Evolutionary conservation across 345 rosid species (phyloP).

Genomic region (Eucalyptus regnans): DNA sequence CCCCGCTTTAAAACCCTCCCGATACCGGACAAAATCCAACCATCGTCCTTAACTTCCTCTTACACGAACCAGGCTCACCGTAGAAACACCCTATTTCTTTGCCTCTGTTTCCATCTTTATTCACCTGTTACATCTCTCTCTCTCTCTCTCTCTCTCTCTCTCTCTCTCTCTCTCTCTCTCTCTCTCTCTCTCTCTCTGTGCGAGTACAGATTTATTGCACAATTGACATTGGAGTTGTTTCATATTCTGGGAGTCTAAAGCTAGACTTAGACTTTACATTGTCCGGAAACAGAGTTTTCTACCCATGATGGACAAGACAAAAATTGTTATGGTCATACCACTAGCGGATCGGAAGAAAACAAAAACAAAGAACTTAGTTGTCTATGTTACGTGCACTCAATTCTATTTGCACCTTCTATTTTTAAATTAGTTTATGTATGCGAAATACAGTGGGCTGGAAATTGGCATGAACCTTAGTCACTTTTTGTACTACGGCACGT

Average conservation of each 20-base stretch:
- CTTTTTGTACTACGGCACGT: background rate
- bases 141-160: background rate
- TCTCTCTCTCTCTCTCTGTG: background rate
- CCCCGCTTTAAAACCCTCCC: background rate
- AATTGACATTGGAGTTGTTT: background rate
- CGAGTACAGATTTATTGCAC: background rate
- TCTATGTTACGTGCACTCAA: background rate
- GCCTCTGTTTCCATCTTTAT: slow-evolving; percentile 1
- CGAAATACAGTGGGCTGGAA: background rate
- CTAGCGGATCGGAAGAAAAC: background rate
- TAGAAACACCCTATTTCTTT: slow-evolving; percentile 2
- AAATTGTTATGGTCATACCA: background rate
- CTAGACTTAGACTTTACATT: background rate
- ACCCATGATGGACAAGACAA: background rate
- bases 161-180: background rate
- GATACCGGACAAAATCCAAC: background rate
- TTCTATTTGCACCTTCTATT: background rate
- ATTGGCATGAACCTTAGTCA: background rate
- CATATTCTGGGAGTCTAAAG: background rate
- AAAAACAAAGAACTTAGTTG: background rate
- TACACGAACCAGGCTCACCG: slow-evolving; percentile 9
- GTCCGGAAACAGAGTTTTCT: background rate
- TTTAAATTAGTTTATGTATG: background rate
- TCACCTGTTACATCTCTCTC: background rate
- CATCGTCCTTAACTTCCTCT: slow-evolving; percentile 5